Evolutionary conservation across 176 grass and related monocot genomes (phyloP).

Genomic region (Dendrocalamus sinicus): DNA sequence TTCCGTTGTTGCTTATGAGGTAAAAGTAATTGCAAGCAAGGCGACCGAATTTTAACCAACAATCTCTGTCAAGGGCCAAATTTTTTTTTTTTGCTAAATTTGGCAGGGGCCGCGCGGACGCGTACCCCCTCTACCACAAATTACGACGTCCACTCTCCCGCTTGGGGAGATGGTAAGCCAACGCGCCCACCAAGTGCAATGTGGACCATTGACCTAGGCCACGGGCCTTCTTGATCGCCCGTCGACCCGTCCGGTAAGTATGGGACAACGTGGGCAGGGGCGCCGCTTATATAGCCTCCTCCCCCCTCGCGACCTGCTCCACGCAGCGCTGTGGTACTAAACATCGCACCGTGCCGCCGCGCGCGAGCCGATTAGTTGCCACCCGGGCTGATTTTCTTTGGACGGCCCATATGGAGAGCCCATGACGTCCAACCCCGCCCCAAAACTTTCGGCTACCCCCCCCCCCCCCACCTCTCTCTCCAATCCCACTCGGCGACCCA

Average conservation of each 20-base stretch:
- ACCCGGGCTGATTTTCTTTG: background rate
- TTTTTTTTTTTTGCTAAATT: fast-evolving
- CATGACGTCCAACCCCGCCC: background rate
- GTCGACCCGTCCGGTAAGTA: conserved; percentile 56
- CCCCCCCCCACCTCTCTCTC: background rate
- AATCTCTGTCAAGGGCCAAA: too few relatives aligned
- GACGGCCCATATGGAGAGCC: background rate
- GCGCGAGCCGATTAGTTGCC: background rate
- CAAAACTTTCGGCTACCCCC: background rate
- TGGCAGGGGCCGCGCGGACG: conserved; percentile 67
- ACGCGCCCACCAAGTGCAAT: conserved; percentile 45
- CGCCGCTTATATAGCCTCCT: background rate
- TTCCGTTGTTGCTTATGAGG: background rate
- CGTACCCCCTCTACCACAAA: conserved; percentile 76
- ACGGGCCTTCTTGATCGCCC: conserved; percentile 9
- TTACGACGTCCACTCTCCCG: conserved; percentile 66
- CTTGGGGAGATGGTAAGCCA: conserved; percentile 47
- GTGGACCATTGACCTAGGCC: conserved; percentile 47
- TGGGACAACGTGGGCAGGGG: background rate
- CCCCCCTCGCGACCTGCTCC: fast-evolving
- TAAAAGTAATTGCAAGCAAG: background rate
- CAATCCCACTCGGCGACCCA: background rate
- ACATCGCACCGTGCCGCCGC: background rate
- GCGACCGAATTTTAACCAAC: too few relatives aligned
- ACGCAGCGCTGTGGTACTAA: conserved; percentile 39